Evolutionary conservation across 768 basidiomycete genomes (phyloP).

Genomic region (Clathrus columnatus): DNA sequence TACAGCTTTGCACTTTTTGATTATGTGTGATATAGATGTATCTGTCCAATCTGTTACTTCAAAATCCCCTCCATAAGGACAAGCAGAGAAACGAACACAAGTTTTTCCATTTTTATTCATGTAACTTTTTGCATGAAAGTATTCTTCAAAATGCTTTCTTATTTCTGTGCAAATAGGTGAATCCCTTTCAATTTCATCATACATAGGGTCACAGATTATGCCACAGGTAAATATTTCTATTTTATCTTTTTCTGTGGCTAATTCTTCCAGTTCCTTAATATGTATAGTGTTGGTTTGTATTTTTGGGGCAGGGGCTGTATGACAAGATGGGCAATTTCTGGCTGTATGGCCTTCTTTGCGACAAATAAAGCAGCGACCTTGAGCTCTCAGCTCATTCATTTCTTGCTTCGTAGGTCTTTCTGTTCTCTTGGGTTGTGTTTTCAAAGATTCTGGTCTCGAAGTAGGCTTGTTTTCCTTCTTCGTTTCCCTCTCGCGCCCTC

Average conservation of each 20-base stretch:
- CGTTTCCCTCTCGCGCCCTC: background rate
- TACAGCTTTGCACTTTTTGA: background rate
- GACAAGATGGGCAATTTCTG: background rate
- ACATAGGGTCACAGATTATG: background rate
- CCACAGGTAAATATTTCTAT: background rate
- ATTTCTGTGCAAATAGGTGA: background rate
- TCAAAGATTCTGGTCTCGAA: background rate
- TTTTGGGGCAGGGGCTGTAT: background rate
- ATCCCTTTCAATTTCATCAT: background rate
- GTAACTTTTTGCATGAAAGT: background rate
- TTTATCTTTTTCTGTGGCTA: background rate
- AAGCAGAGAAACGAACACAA: background rate
- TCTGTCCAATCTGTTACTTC: background rate
- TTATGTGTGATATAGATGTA: background rate
- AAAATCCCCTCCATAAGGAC: background rate
- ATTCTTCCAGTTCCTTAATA: background rate
- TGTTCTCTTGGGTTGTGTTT: background rate
- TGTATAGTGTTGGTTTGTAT: background rate
- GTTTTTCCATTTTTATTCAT: background rate
- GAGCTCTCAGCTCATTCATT: background rate
- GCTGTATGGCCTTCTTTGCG: background rate
- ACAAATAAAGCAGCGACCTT: background rate
- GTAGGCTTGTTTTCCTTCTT: background rate
- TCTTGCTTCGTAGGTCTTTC: background rate
- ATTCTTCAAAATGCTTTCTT: background rate